Base-by-base conservation (phyloP, 768 basidiomycete genomes). In the Chlorophyllum brunneum region DNA sequence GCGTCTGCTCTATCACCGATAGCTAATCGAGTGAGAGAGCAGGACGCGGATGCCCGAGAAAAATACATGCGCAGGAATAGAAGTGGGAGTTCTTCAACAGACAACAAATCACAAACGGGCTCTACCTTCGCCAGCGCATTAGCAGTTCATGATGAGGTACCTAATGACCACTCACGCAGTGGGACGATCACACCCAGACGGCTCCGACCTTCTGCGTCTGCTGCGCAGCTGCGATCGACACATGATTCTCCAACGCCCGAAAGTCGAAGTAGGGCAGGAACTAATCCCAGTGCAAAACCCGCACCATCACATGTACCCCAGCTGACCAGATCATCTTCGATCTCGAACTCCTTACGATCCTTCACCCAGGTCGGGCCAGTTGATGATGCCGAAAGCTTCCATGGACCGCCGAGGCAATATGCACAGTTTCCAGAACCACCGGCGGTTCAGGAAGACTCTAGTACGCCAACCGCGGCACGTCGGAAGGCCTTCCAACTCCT, bases 11-110 rank as follows among this genome's bases (percentile, higher is more conserved):
- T 92, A 48, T 88, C 91, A 2, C 91, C 89, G 2, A 79, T 93
- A 52, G 87, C 85, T 24, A 85, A 73, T 59, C 86, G 89, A 29
- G 85, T 93, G 76, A 81, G 84, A 58, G 86, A 91, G 68, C 78
- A 83, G 52, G 91, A 93, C 63, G 90, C 90, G 16, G 87, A 86
- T 63, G 92, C 91, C 31, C 89, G 88, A 76, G 89, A 91, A 65
- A 88, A 91, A 61, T 93, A 91, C 63, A 74, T 90, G 64, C 75
- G 80, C 55, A 80, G 91, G 51, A 88, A 88, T 71, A 80, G 91
- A 51, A 92, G 89, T 63, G 90, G 87, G 44, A 90, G 88, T 60
- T 76, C 85, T 16, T 88, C 86, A 1, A 86, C 86, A 11, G 86
- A 89, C 59, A 81, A 76, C 57, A 81, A 72, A 64, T 86, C 85